phyloP scores from a whole-genome alignment of 1,284 basidiomycete genomes.

The Cutaneotrichosporon mucoides region DNA sequence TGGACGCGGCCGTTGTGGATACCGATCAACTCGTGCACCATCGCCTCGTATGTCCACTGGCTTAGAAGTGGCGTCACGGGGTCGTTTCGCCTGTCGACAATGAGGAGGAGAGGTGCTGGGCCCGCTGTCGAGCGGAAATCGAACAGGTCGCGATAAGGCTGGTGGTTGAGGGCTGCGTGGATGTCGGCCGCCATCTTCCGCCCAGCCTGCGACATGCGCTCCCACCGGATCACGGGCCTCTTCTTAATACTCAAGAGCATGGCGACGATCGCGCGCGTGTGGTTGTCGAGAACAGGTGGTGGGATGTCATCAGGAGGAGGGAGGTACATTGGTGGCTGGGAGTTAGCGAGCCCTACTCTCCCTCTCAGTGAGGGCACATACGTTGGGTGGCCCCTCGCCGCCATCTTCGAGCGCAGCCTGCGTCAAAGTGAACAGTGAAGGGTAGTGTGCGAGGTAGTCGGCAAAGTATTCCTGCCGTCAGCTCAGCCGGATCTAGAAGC shows the following conservation, averaged over 20 bases:
- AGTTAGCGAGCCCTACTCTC: background rate
- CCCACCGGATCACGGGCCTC: slow-evolving; percentile 86
- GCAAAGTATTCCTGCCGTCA: slow-evolving; percentile 81
- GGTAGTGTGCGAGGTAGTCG: slow-evolving; percentile 83
- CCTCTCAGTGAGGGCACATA: slow-evolving; percentile 10
- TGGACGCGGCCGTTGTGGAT: slow-evolving; percentile 91
- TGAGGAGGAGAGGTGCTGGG: slow-evolving; percentile 54
- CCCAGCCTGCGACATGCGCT: slow-evolving; percentile 87
- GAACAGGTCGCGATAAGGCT: slow-evolving; percentile 52
- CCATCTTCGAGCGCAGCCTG: slow-evolving; percentile 52
- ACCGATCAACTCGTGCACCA: slow-evolving; percentile 95
- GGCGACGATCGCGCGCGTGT: slow-evolving; percentile 78
- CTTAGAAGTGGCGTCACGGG: slow-evolving; percentile 96
- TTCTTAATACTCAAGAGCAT: slow-evolving; percentile 93
- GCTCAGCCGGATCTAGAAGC: background rate
- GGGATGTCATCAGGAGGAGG: slow-evolving; percentile 56
- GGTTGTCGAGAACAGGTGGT: slow-evolving; percentile 67
- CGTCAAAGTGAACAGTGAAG: slow-evolving; percentile 84
- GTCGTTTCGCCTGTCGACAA: slow-evolving; percentile 85
- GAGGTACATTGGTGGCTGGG: slow-evolving; percentile 49
- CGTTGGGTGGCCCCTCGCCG: slow-evolving; percentile 47
- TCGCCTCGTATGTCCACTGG: slow-evolving; percentile 99
- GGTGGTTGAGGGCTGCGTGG: slow-evolving; percentile 52
- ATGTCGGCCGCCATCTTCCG: slow-evolving; percentile 83
- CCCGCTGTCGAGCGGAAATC: slow-evolving; percentile 55